Evolutionary conservation across 306 rosid species (phyloP).

Genomic region (Mimosa pudica): DNA sequence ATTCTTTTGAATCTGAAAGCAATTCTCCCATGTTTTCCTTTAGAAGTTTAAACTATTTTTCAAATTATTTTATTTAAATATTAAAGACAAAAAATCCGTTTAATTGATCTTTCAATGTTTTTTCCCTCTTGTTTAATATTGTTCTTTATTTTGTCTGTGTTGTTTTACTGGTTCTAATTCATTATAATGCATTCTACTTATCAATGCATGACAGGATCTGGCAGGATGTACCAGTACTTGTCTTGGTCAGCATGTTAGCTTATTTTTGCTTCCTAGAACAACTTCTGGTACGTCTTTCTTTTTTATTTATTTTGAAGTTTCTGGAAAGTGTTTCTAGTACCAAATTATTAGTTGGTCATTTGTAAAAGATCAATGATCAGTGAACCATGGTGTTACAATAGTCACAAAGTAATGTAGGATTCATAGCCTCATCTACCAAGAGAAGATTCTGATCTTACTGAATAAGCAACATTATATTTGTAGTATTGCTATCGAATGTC

Average conservation of each 20-base stretch:
- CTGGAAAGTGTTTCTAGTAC: conserved; percentile 17
- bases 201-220: conserved; percentile 66
- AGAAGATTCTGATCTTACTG: not conserved
- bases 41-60: not conserved
- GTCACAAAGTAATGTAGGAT: conserved; percentile 4
- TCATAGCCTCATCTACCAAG: conserved; percentile 11
- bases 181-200: conserved; percentile 20
- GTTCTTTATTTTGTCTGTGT: not conserved
- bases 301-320: conserved; percentile 12
- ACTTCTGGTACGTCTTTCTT: conserved; percentile 69
- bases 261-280: conserved; percentile 95
- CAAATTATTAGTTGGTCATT: conserved; percentile 16
- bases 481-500: not conserved
- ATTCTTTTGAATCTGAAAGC: too few relatives aligned
- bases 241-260: conserved; percentile 89
- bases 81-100: not conserved
- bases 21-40: not conserved
- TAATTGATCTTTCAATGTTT: not conserved
- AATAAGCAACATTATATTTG: not conserved
- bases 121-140: not conserved
- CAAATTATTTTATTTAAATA: not conserved
- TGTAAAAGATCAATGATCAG: not conserved
- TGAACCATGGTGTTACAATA: conserved; percentile 12
- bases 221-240: conserved; percentile 75
- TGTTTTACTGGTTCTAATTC: conserved; percentile 6